These are phyloP conservation scores for Cyclaneusma minus DNA, from an alignment of 2,329 filamentous ascomycete species.

Conservation along the genomic window DNA sequence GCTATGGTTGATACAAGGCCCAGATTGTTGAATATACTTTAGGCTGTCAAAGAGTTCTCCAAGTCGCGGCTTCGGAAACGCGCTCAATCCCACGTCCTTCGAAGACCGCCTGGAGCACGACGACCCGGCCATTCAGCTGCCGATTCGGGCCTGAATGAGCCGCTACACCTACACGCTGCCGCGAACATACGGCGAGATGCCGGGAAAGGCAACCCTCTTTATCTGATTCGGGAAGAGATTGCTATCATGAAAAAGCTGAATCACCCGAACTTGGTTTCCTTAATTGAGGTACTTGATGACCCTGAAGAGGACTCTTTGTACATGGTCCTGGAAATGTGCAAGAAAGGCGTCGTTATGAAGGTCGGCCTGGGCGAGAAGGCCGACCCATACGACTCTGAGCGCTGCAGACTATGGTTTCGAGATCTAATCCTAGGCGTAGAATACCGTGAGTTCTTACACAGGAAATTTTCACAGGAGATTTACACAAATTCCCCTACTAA, in stretches of 20 bases:
- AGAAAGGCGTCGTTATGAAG: conserved; percentile 94
- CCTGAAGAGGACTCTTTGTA: conserved; percentile 91
- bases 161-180: conserved; percentile 35
- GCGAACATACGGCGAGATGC: conserved; percentile 31
- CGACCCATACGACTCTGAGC: conserved; percentile 67
- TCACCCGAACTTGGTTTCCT: conserved; percentile 80
- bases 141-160: conserved; percentile 26
- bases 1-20: not conserved
- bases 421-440: conserved; percentile 91
- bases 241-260: conserved; percentile 99
- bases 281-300: conserved; percentile 92
- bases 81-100: conserved; percentile 76
- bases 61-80: conserved; percentile 81
- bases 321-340: conserved; percentile 99
- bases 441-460: conserved; percentile 48
- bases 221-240: conserved; percentile 87
- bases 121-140: conserved; percentile 29
- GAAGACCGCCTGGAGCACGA: conserved; percentile 37
- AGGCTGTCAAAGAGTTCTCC: conserved; percentile 97
- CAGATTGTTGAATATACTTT: conserved; percentile 10
- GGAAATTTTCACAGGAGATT: not conserved
- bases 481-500: conserved; percentile 7
- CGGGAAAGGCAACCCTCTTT: conserved; percentile 52
- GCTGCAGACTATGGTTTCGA: conserved; percentile 82
- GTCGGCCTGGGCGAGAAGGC: conserved; percentile 75